These are phyloP conservation scores for Alternaria tenuissima DNA, from an alignment of 2,329 filamentous ascomycete species.

Conservation along the genomic window DNA sequence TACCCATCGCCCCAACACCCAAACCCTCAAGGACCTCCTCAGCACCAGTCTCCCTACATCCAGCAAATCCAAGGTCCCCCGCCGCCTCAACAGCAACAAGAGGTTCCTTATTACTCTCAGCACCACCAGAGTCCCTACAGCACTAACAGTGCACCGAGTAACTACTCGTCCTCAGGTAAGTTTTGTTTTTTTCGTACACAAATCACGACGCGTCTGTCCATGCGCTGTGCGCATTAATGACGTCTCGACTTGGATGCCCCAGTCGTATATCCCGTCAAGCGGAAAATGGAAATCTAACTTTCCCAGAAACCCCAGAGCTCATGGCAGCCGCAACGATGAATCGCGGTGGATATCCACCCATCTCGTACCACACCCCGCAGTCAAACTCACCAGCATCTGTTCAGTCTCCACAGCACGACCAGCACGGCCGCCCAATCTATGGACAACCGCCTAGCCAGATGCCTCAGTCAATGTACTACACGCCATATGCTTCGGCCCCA, in stretches of 20 bases:
- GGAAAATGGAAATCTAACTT: conserved; percentile 56
- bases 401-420: conserved; percentile 89
- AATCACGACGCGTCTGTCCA: conserved; percentile 14
- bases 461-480: conserved; percentile 84
- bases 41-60: conserved; percentile 69
- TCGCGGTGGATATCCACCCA: conserved; percentile 77
- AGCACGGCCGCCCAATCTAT: conserved; percentile 84
- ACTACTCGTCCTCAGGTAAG: conserved; percentile 77
- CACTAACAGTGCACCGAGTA: conserved; percentile 79
- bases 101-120: conserved; percentile 77
- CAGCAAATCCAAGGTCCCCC: conserved; percentile 68
- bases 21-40: conserved; percentile 61
- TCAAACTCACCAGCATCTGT: conserved; percentile 95
- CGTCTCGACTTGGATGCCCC: conserved; percentile 17
- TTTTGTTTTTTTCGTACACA: conserved; percentile 16
- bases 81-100: conserved; percentile 69
- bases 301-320: conserved; percentile 75
- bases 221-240: conserved; percentile 20
- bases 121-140: conserved; percentile 88
- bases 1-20: conserved; percentile 75
- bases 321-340: conserved; percentile 75
- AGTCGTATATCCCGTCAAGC: conserved; percentile 6
- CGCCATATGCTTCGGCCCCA: conserved; percentile 56
- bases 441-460: conserved; percentile 80
- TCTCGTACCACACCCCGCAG: conserved; percentile 89